These are phyloP conservation scores for Penicillium cataractarum DNA, from an alignment of 495 filamentous ascomycete species.

Conservation along the genomic window DNA sequence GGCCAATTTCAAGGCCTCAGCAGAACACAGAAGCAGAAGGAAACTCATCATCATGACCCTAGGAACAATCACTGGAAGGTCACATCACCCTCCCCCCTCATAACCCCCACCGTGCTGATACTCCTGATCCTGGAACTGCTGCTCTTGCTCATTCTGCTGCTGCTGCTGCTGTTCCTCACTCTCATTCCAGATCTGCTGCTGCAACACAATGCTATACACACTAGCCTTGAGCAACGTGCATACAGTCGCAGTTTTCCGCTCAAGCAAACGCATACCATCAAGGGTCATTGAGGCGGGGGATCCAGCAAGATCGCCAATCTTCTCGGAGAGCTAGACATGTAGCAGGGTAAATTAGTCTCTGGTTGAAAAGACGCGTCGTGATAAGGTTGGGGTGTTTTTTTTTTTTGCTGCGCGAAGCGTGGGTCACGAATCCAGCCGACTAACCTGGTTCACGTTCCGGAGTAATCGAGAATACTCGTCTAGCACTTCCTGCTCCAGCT, in stretches of 20 bases:
- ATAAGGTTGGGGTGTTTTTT: no score
- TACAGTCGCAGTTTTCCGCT: constrained; percentile 91
- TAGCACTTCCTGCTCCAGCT: constrained; percentile 90
- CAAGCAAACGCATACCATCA: constrained; percentile 83
- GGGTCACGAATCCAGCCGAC: not conserved
- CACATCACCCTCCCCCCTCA: constrained; percentile 35
- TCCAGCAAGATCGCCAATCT: constrained; percentile 41
- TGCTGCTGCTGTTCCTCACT: constrained; percentile 39
- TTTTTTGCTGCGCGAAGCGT: not conserved
- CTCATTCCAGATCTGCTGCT: constrained; percentile 86
- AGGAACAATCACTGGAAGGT: constrained; percentile 31
- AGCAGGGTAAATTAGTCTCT: not conserved
- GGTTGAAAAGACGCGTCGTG: not conserved
- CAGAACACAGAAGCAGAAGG: constrained; percentile 17
- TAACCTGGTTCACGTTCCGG: constrained; percentile 88
- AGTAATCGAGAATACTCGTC: constrained; percentile 89
- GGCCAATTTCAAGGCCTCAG: not conserved
- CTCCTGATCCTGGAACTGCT: constrained; percentile 31
- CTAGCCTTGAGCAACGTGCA: constrained; percentile 96
- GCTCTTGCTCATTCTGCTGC: constrained; percentile 24
- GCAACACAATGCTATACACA: constrained; percentile 96
- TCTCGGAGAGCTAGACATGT: constrained; percentile 39
- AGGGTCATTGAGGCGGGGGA: constrained; percentile 40
- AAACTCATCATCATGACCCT: not conserved
- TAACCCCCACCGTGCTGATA: constrained; percentile 38